These are phyloP conservation scores for Irineochytrium annulatum DNA, from an alignment of 192 early-diverging fungal species.

Conservation along the genomic window DNA sequence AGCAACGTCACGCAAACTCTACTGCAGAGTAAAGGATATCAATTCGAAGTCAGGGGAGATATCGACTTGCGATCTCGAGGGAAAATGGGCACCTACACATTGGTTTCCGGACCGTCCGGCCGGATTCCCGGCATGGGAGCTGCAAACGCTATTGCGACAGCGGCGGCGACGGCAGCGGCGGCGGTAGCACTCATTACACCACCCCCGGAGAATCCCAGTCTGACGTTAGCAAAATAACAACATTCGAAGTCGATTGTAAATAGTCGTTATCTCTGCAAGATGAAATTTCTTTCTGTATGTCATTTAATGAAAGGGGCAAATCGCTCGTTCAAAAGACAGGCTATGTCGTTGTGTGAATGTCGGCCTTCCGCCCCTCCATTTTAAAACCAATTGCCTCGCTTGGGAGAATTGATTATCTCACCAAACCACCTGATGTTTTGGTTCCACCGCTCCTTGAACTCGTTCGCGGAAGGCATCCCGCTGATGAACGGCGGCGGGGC, in stretches of 20 bases:
- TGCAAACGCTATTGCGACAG: too few species aligned
- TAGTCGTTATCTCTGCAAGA: neutral
- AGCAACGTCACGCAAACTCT: slow-evolving; percentile 6
- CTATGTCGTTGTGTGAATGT: too few species aligned
- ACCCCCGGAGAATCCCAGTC: too few species aligned
- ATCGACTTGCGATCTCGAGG: slow-evolving; percentile 13
- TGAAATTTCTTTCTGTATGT: neutral
- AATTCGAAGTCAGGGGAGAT: slow-evolving; percentile 18
- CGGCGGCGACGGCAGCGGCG: too few species aligned
- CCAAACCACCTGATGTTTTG: neutral
- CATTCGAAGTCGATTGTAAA: neutral
- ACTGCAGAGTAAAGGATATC: neutral
- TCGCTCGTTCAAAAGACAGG: neutral
- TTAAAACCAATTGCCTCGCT: neutral
- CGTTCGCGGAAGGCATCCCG: neutral
- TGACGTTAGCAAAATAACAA: neutral
- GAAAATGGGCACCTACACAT: slow-evolving; percentile 10
- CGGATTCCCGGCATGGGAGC: too few species aligned
- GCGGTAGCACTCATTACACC: too few species aligned
- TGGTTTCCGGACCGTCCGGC: neutral
- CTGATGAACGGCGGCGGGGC: too few species aligned
- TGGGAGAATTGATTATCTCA: neutral
- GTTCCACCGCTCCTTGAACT: slow-evolving; percentile 2
- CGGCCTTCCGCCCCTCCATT: too few species aligned
- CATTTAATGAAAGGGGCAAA: neutral